phyloP scores from a whole-genome alignment of 352 stramenopile species.

The Phytophthora parvispora region DNA sequence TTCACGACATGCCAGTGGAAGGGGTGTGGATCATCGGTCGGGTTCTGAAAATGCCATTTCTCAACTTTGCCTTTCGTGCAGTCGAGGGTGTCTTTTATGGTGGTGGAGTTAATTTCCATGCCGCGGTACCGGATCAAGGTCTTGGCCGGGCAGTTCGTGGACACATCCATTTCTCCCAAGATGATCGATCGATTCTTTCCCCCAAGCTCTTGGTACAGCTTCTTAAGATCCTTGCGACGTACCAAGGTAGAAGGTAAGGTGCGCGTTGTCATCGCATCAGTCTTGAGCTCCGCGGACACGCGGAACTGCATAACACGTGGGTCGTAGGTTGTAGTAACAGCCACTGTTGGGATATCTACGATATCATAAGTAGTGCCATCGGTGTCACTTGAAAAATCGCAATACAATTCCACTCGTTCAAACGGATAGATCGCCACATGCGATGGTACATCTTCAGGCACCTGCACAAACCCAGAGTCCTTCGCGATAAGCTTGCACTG shows the following conservation, averaged over 20 bases:
- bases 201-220: slow-evolving; percentile 47
- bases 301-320: slow-evolving; percentile 64
- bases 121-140: slow-evolving; percentile 63
- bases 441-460: slow-evolving; percentile 23
- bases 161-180: slow-evolving; percentile 67
- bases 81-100: slow-evolving; percentile 53
- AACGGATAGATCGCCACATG: slow-evolving; percentile 64
- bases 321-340: slow-evolving; percentile 60
- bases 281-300: slow-evolving; percentile 48
- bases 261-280: slow-evolving; percentile 44
- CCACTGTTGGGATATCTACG: slow-evolving; percentile 50
- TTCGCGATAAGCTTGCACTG: slow-evolving; percentile 72
- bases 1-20: slow-evolving; percentile 87
- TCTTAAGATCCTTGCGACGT: slow-evolving; percentile 63
- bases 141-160: slow-evolving; percentile 44
- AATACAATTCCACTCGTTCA: slow-evolving; percentile 68
- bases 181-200: slow-evolving; percentile 66
- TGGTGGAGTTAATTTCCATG: slow-evolving; percentile 64
- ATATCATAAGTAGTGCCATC: slow-evolving; percentile 64
- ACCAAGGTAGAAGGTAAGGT: slow-evolving; percentile 48
- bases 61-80: slow-evolving; percentile 82
- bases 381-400: slow-evolving; percentile 55
- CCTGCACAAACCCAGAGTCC: slow-evolving; percentile 73
- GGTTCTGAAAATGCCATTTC: slow-evolving; percentile 86
- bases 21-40: slow-evolving; percentile 76